phyloP scores from a whole-genome alignment of 2,329 filamentous ascomycete species.

The Pseudogymnoascus verrucosus region DNA sequence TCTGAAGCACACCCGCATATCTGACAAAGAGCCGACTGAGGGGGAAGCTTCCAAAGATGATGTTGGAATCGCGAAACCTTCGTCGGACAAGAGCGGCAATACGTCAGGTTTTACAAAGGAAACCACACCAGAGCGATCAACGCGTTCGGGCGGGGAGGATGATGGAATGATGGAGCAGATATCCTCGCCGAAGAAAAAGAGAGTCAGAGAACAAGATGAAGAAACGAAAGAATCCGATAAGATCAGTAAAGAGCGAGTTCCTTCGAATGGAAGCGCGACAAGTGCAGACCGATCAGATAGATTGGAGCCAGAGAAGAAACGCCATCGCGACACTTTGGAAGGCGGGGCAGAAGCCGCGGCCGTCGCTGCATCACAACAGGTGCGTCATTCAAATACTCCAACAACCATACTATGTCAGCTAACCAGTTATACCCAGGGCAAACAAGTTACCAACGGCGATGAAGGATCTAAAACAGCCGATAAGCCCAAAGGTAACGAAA shows the following conservation, averaged over 20 bases:
- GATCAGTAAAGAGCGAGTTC: slow-evolving; percentile 30
- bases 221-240: slow-evolving; percentile 33
- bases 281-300: slow-evolving; percentile 30
- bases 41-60: slow-evolving; percentile 23
- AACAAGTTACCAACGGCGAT: neutral
- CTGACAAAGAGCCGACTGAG: slow-evolving; percentile 34
- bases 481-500: neutral
- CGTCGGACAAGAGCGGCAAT: slow-evolving; percentile 24
- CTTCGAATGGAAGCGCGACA: slow-evolving; percentile 35
- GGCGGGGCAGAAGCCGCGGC: slow-evolving; percentile 28
- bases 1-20: slow-evolving; percentile 56
- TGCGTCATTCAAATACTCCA: neutral
- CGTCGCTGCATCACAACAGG: slow-evolving; percentile 1
- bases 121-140: slow-evolving; percentile 24
- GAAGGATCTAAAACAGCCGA: neutral
- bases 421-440: neutral
- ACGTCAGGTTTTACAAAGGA: slow-evolving; percentile 20
- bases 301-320: slow-evolving; percentile 58
- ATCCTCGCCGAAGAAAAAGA: slow-evolving; percentile 59
- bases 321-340: slow-evolving; percentile 43
- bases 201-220: slow-evolving; percentile 36
- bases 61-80: slow-evolving; percentile 20
- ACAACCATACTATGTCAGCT: neutral
- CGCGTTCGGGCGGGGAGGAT: slow-evolving; percentile 32
- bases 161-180: slow-evolving; percentile 42